These are phyloP conservation scores for Sporisorium reilianum DNA, from an alignment of 1,284 basidiomycete genomes.

Conservation along the genomic window DNA sequence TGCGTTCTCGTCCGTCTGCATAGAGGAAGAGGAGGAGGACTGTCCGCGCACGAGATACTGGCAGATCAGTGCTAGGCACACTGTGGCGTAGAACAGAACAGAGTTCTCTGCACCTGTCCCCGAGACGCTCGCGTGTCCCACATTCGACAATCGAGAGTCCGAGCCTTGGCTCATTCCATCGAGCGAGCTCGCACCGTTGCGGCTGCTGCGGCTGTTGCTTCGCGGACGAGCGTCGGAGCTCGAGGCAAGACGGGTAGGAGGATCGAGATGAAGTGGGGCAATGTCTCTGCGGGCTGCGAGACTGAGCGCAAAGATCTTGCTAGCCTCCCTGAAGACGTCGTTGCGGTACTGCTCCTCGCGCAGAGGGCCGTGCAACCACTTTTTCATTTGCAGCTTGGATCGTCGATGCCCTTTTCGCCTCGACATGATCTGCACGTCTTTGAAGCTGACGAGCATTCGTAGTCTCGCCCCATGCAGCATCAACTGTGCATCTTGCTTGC, in stretches of 20 bases:
- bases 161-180: not conserved
- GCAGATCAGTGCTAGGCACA: conserved; percentile 6
- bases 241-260: not conserved
- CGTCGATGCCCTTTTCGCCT: conserved; percentile 7
- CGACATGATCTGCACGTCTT: conserved; percentile 13
- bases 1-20: not conserved
- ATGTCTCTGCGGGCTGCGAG: conserved; percentile 7
- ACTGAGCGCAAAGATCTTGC: conserved; percentile 9
- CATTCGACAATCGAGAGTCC: not conserved
- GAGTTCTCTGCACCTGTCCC: conserved; percentile 4
- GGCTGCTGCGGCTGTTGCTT: conserved; percentile 3
- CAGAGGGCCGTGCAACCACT: conserved; percentile 10
- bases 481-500: conserved; percentile 6
- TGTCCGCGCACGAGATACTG: not conserved
- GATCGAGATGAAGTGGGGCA: not conserved
- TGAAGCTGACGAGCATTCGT: conserved; percentile 12
- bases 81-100: conserved; percentile 9
- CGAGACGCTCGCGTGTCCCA: conserved; percentile 4
- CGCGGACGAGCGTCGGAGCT: not conserved
- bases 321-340: conserved; percentile 4
- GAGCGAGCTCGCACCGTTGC: not conserved
- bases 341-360: not conserved
- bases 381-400: conserved; percentile 1
- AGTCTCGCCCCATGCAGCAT: conserved; percentile 5
- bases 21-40: no score